Evolutionary conservation across 108 stramenopile genomes (phyloP).

Genomic region (Nitzschia sp.): DNA sequence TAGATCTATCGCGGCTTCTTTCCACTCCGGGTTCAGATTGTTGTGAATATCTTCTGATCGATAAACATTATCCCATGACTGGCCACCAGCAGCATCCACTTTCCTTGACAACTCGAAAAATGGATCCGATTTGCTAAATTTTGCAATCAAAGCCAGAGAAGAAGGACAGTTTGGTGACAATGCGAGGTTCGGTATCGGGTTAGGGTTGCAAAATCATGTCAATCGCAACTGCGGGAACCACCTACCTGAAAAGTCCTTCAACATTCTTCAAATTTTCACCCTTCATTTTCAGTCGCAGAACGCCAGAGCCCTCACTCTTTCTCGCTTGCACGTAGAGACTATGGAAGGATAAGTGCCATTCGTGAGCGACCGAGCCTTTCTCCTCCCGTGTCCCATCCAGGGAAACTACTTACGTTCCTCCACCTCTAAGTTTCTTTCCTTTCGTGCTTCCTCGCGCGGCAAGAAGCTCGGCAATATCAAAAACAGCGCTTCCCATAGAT

Average conservation of each 20-base stretch:
- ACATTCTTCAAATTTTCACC: conserved; percentile 76
- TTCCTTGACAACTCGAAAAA: conserved; percentile 63
- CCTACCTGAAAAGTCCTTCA: conserved; percentile 63
- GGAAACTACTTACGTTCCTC: conserved; percentile 30
- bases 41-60: conserved; percentile 51
- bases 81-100: conserved; percentile 53
- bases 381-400: not conserved
- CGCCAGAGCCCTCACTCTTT: conserved; percentile 37
- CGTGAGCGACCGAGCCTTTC: not conserved
- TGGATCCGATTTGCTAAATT: conserved; percentile 55
- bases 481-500: conserved; percentile 62
- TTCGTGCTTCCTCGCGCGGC: conserved; percentile 59
- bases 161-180: too few relatives aligned
- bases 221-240: too few relatives aligned
- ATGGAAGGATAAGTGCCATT: not conserved
- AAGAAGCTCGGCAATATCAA: conserved; percentile 66
- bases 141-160: too few relatives aligned
- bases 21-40: conserved; percentile 73
- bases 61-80: conserved; percentile 55
- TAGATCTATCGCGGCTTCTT: conserved; percentile 51
- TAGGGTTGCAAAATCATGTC: too few relatives aligned
- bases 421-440: conserved; percentile 59
- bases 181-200: too few relatives aligned
- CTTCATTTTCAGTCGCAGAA: conserved; percentile 42
- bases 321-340: conserved; percentile 22